Evolutionary conservation across 1,284 basidiomycete genomes (phyloP).

Genomic region (Leccinum subrobustum): DNA sequence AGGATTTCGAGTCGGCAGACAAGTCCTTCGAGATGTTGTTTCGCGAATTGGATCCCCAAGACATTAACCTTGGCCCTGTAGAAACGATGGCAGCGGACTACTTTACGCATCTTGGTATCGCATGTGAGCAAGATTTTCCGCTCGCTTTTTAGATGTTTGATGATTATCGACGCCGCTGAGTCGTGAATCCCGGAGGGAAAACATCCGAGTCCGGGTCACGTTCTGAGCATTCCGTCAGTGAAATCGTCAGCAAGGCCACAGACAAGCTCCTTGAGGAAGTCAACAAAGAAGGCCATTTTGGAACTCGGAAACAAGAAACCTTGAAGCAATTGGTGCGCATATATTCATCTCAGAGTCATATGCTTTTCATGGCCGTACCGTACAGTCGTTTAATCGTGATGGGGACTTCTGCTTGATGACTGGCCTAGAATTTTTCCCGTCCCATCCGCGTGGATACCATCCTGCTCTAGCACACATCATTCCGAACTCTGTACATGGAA

Average conservation of each 20-base stretch:
- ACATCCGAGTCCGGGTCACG: background rate
- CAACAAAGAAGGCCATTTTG: background rate
- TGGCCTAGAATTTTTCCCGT: background rate
- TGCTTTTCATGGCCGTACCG: background rate
- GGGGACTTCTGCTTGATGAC: background rate
- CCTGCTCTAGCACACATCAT: background rate
- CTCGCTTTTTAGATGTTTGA: background rate
- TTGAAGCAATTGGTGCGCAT: background rate
- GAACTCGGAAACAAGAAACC: background rate
- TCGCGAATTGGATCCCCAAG: background rate
- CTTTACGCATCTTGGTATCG: slow-evolving; percentile 5
- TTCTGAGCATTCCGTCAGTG: background rate
- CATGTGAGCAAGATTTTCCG: slow-evolving; percentile 5
- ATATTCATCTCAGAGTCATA: background rate
- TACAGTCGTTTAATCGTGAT: background rate
- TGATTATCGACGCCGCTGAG: background rate
- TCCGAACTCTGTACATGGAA: background rate
- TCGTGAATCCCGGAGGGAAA: background rate
- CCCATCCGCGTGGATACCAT: background rate
- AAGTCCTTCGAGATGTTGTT: background rate
- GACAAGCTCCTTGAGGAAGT: background rate
- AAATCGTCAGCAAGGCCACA: background rate
- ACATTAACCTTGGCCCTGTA: background rate
- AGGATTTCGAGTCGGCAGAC: background rate
- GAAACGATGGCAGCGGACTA: slow-evolving; percentile 2